Evolutionary conservation across 768 basidiomycete genomes (phyloP), one percentile per base, ranked within the genome.

Genomic region (Mycena pura): DNA sequence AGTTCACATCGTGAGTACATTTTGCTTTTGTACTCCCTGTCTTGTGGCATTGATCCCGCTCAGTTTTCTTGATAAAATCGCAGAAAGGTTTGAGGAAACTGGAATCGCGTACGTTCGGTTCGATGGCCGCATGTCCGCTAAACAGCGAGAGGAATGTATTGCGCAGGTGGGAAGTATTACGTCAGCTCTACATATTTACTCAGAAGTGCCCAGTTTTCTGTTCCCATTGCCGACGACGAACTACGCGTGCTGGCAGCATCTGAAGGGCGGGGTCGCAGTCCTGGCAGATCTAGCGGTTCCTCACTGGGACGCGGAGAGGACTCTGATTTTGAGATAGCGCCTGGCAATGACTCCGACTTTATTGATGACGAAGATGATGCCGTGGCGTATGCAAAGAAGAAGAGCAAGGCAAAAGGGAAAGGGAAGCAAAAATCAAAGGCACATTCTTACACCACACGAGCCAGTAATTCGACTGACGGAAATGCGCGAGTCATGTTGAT

Each of bases 401-500:
- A 78, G 55, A 68, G 55, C 28, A 80, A 80, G 60, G 70, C 74
- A 68, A 29, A 72, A 63, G 58, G 70, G 62, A 43, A 74, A 70
- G 64, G 57, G 25, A 64, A 66, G 22, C 15, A 9, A 28, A 62
- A 50, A 41, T 34, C 61, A 3, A 57, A 21, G 39, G 3, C 56
- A 13, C 41, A 41, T 24, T 57, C 64, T 11, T 62, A 57, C 25
- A 45, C 59, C 1, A 11, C 59, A n/a, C 41, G 38, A 24, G 7
- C 39, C 22, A 52, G 47, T 52, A 54, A 67, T 32, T 71, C 69
- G 47, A 31, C 63, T 22, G 75, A 73, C 11, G 73, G 70, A 27
- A 92, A 88, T 69, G 91, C 94, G 5, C 83, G 80, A 60, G 88
- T 96, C 31, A 88, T 96, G 90, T 78, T 96, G 51, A 89, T 96